Evolutionary conservation across 2,329 filamentous ascomycete species (phyloP), one percentile per base, ranked within the genome.

Genomic region (Metarhizium anisopliae): DNA sequence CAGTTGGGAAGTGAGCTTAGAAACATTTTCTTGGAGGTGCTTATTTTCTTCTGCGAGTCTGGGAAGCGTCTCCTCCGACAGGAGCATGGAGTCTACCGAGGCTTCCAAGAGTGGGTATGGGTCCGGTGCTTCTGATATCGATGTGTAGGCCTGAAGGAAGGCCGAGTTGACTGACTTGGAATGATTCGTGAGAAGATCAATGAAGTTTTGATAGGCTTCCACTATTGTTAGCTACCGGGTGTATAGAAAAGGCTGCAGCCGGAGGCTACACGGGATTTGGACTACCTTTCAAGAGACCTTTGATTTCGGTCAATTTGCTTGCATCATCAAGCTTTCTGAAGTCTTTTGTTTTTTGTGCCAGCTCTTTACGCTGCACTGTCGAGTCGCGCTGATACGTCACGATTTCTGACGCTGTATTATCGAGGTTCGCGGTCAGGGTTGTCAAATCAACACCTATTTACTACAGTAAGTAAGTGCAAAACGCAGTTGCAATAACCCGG

Each of bases 291-390:
- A 99, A 74, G 52, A 99, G 74, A 43, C 84, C 84, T 73, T 97
- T 99, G 75, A 95, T 85, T 70, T 99, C 94, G 5, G 79, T 78
- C 54, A 99, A 74, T 71, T 97, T 99, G 56, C 82, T 83, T 11
- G 87, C 76, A 76, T 99, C 91, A 64, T 97, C 93, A 11, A 95
- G 80, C 70, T 96, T 97, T 59, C 92, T 81, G 64, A 97, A 99
- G 65, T 97, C 93, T 67, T 99, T 99, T 1, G 94, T 99, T 78
- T 96, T 97, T 68, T 96, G 92, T n/a, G 95, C 94, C 20, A 99
- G 78, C 59, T 99, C 95, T 69, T 99, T 99, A 54, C 94, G 83
- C 70, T 99, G 93, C 0, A 96, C 86, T 4, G 96, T 87, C n/a
- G 93, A 90, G 71, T 97, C 94, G 64, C 92, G 84, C 68, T 99